phyloP scores from a whole-genome alignment of 2,329 filamentous ascomycete genomes.

The Epichloe gansuensis region DNA sequence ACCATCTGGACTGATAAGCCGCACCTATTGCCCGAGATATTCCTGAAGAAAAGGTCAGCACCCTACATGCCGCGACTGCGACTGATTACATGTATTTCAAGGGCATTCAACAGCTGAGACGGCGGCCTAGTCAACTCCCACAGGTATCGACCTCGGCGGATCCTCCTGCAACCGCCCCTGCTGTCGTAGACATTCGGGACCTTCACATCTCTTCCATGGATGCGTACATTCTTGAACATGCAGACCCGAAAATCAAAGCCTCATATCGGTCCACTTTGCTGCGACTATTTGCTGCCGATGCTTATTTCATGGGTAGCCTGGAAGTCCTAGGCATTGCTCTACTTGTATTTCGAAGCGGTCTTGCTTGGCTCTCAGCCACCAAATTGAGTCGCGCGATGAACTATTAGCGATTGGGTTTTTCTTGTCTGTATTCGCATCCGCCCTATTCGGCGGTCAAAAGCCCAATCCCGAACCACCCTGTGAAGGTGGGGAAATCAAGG shows the following conservation, averaged over 20 bases:
- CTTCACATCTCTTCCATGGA: slow-evolving; percentile 42
- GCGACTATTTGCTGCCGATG: slow-evolving; percentile 33
- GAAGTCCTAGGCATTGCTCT: slow-evolving; percentile 17
- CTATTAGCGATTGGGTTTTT: not conserved
- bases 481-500: not conserved
- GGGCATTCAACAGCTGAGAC: slow-evolving; percentile 31
- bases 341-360: slow-evolving; percentile 9
- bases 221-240: slow-evolving; percentile 29
- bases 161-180: not conserved
- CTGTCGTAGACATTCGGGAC: slow-evolving; percentile 28
- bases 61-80: slow-evolving; percentile 22
- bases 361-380: slow-evolving; percentile 6
- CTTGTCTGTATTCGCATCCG: not conserved
- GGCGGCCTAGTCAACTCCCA: slow-evolving; percentile 27
- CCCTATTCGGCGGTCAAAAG: not conserved
- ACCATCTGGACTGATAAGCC: slow-evolving; percentile 47
- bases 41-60: slow-evolving; percentile 27
- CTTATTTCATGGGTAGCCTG: slow-evolving; percentile 24
- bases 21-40: slow-evolving; percentile 34
- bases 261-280: slow-evolving; percentile 27
- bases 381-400: not conserved
- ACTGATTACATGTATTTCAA: slow-evolving; percentile 31
- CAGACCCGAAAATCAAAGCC: slow-evolving; percentile 15
- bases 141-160: slow-evolving; percentile 29
- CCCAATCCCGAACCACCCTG: not conserved